Base-by-base conservation (phyloP, 176 grass and related monocot species). In the Aegilops speltoides region DNA sequence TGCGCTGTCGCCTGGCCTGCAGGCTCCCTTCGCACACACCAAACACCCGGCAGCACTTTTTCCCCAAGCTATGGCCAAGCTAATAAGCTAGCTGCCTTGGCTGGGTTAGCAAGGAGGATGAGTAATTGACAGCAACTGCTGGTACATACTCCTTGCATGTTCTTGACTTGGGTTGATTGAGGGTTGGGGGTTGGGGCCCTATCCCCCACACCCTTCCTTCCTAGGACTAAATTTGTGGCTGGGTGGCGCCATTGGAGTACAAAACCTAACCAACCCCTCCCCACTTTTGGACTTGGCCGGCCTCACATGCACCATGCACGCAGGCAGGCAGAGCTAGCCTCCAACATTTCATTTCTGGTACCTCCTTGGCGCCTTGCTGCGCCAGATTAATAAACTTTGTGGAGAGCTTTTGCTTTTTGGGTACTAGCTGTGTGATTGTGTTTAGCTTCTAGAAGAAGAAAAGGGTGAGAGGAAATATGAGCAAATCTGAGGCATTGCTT, bases 101-200 rank as follows among this genome's bases (percentile, higher is more conserved):
- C 87, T 87, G 87, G 52, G 56, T 82, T 82, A 73, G 85, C 85
- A 90, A 89, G 84, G 77, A 82, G 75, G 88, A 78, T 78, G 77
- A 71, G 84, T 90, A 85, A 88, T 65, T 85, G 45, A 83, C 91
- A 85, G 66, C 78, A 92, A 87, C 69, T 61, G 50, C 68, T 59
- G 50, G 65, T 64, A 34, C 32, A 69, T 73, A 43, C 69, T 43
- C 40, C 40, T 43, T 48, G 54, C 14, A 70, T 83, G 76, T 68
- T 67, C 62, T 88, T 78, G 74, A 79, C 56, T 25, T 20, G 63
- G n/a, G 54, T 64, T 82, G 48, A 25, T 29, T 73, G 40, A 38
- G 37, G 80, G 63, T 10, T 54, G 16, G 16, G 52, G 52, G 52
- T 59, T 20, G 54, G 54, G 19, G 54, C 54, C 7, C 54, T 59